Evolutionary conservation across 441 rosid genomes (phyloP), one percentile per base, ranked within the genome.

Genomic region (Capsella rubella): DNA sequence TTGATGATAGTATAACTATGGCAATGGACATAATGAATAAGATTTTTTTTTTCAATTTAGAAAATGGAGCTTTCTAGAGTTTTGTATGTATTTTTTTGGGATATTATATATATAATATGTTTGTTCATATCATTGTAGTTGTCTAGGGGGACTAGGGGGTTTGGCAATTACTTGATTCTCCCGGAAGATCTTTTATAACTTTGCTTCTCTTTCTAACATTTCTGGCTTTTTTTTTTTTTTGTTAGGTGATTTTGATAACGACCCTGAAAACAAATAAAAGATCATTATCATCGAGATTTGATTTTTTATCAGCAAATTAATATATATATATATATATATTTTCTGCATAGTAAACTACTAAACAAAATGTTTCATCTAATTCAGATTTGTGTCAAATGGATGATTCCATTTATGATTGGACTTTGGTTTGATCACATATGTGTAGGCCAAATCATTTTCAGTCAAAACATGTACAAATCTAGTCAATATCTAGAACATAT

Each of bases 161-260:
- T 76, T 69, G 79, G 79, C 79, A 76, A 69, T 63, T 76, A 69
- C 71, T 54, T 76, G 71, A 76, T 76, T 69, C 71, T 47, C 65
- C 46, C 66, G 75, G 52, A 69, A 76, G 75, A 69, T 76, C 46
- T 69, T 75, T 61, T 61, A 42, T 40, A 43, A 29, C 61, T 74
- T 67, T 60, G 69, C 74, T 75, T 75, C 42, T 75, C 61, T 50
- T 60, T 67, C 45, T 58, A 31, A 18, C 29, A 47, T 28, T 56
- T 25, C 47, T 51, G 51, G 35, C 47, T 64, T 13, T 2, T 29
- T 59, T 59, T 75, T 67, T 75, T 69, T 69, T 69, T 76, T 63
- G 71, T 69, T 69, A 55, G 79, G 79, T 69, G 16, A 54, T 29
- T 43, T 35, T 63, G 79, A 76, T 37, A 51, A 69, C 18, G 79